Percentiles rank a stretch among this genome's conserved stretches.
Conservation (phyloP, 768 basidiomycete genomes). For the Boletales sp. region DNA sequence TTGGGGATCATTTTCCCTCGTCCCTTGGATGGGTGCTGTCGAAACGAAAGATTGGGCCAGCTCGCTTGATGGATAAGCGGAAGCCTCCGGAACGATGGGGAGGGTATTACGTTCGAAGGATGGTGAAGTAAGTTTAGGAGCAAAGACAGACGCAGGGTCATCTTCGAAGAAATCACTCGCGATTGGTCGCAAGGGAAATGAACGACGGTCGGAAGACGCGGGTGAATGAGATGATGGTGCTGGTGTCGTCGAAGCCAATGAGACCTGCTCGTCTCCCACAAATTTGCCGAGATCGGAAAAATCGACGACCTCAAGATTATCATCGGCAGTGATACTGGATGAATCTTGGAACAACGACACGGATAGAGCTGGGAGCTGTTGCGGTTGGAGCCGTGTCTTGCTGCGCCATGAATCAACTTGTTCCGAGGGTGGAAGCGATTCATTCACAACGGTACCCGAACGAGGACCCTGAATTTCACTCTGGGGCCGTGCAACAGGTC, state of each 20-base stretch:
- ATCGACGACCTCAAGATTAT: constrained; percentile 76
- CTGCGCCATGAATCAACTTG: constrained; percentile 67
- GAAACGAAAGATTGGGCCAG: constrained; percentile 1
- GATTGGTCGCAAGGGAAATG: constrained; percentile 44
- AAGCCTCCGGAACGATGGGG: constrained; percentile 14
- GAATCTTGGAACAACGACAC: constrained; percentile 32
- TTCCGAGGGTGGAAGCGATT: constrained; percentile 25
- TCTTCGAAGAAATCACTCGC: constrained; percentile 79
- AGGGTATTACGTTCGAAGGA: constrained; percentile 14
- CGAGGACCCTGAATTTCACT: constrained; percentile 8
- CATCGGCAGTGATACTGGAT: constrained; percentile 46
- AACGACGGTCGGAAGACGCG: constrained; percentile 15
- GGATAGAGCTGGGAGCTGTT: constrained; percentile 31
- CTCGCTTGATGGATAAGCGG: constrained; percentile 7
- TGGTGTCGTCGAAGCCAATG: constrained; percentile 2
- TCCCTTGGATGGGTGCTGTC: constrained; percentile 4
- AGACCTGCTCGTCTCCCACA: constrained; percentile 39
- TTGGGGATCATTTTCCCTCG: constrained; percentile 18
- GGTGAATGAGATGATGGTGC: constrained; percentile 18
- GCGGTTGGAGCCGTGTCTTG: constrained; percentile 33
- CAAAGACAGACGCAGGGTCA: constrained; percentile 26
- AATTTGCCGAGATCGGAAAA: constrained; percentile 76
- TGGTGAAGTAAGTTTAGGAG: constrained; percentile 35
- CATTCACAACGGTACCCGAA: constrained; percentile 12
- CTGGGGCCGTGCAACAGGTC: constrained; percentile 24